phyloP scores from a whole-genome alignment of 2,329 filamentous ascomycete species.

The Aspergillus tamarii region DNA sequence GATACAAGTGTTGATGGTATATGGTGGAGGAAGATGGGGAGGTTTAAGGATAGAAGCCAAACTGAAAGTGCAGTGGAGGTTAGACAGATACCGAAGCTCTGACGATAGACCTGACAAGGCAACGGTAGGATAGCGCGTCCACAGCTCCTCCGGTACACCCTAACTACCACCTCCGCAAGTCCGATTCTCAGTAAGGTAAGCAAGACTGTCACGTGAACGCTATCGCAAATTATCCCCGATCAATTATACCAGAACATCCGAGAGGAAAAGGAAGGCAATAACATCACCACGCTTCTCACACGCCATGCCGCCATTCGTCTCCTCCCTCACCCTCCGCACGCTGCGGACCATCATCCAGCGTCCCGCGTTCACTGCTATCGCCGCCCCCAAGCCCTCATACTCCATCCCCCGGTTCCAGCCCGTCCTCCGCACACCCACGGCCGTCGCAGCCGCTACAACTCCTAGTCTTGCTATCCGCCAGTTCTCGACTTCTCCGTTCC shows the following conservation, averaged over 20 bases:
- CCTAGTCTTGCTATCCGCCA: conserved; percentile 35
- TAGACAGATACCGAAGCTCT: conserved; percentile 14
- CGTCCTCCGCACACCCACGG: conserved; percentile 33
- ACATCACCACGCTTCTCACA: conserved; percentile 11
- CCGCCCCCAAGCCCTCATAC: conserved; percentile 29
- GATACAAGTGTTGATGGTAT: not conserved
- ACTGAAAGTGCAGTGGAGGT: conserved; percentile 8
- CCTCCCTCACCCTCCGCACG: conserved; percentile 38
- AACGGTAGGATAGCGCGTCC: conserved; percentile 33
- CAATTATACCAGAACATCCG: not conserved
- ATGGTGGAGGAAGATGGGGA: conserved; percentile 9
- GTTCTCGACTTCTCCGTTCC: conserved; percentile 62
- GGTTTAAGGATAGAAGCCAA: not conserved
- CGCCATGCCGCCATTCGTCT: conserved; percentile 39
- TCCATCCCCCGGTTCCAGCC: conserved; percentile 30
- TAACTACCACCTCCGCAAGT: conserved; percentile 31
- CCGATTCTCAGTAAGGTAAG: not conserved
- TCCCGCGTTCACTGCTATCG: conserved; percentile 25
- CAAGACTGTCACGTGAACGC: conserved; percentile 27
- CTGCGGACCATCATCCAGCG: conserved; percentile 38
- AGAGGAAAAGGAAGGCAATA: conserved; percentile 9
- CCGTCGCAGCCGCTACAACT: conserved; percentile 25
- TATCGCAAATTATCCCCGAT: conserved; percentile 20
- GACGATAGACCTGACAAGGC: conserved; percentile 19
- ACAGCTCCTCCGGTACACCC: conserved; percentile 37